Conservation (phyloP, 352 stramenopile genomes). For the Globisporangium lucens region DNA sequence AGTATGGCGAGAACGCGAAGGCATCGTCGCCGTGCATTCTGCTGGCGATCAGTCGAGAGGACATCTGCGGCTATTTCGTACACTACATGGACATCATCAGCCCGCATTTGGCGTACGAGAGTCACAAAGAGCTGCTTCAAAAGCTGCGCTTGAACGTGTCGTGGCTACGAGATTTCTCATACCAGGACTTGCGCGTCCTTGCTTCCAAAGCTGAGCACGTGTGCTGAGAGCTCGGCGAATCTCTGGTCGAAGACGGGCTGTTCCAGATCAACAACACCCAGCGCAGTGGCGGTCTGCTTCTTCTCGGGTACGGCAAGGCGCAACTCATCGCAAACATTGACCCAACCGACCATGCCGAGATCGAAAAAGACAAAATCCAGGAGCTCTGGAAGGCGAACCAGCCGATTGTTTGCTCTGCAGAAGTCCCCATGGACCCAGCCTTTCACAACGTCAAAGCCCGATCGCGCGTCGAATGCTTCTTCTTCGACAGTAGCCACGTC, state of each 20-base stretch:
- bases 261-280: conserved; percentile 21
- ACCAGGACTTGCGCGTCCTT: conserved; percentile 53
- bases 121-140: conserved; percentile 46
- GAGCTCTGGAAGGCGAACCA: conserved; percentile 36
- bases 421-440: conserved; percentile 15
- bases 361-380: conserved; percentile 6
- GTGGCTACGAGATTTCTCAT: conserved; percentile 40
- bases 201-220: conserved; percentile 37
- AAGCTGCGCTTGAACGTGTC: conserved; percentile 37
- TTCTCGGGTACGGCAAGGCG: conserved; percentile 30
- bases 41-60: conserved; percentile 47
- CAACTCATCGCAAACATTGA: conserved; percentile 20
- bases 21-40: conserved; percentile 32
- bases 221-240: conserved; percentile 38
- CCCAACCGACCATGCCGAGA: conserved; percentile 12
- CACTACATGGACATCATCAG: conserved; percentile 70
- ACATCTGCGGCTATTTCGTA: conserved; percentile 55
- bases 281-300: conserved; percentile 27
- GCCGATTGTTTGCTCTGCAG: conserved; percentile 25
- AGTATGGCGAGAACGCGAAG: conserved; percentile 53
- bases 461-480: conserved; percentile 55
- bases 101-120: conserved; percentile 53
- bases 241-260: conserved; percentile 40
- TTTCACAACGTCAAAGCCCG: conserved; percentile 37
- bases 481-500: conserved; percentile 38